Percentiles rank a stretch among this genome's conserved stretches.
Evolutionary conservation across 1,284 basidiomycete species (phyloP).

Genomic region (Papiliotrema nemorosa): DNA sequence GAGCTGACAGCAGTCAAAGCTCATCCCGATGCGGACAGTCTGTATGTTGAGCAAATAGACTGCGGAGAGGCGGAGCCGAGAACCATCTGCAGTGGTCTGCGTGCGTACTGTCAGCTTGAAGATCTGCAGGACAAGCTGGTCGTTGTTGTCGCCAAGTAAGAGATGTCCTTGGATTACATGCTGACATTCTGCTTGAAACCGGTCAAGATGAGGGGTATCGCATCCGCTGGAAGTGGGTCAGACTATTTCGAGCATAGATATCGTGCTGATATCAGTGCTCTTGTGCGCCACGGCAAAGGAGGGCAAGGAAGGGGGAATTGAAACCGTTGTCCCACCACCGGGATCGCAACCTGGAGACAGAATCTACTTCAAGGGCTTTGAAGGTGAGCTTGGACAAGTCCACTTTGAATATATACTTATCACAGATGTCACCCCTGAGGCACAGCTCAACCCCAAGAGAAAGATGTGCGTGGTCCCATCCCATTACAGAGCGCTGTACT

Average conservation of each 20-base stretch:
- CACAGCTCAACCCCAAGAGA: conserved; percentile 92
- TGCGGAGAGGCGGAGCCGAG: conserved; percentile 86
- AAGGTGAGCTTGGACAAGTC: conserved; percentile 56
- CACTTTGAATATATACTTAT: conserved; percentile 1
- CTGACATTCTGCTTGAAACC: conserved; percentile 63
- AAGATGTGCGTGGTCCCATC: no score
- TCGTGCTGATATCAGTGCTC: no score
- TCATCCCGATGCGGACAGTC: conserved; percentile 88
- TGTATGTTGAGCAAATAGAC: conserved; percentile 91
- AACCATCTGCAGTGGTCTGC: conserved; percentile 90
- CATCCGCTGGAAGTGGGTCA: conserved; percentile 93
- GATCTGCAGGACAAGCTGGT: conserved; percentile 81
- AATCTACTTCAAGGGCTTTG: conserved; percentile 90
- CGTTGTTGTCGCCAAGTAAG: conserved; percentile 69
- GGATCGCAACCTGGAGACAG: conserved; percentile 83
- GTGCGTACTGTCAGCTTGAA: conserved; percentile 91
- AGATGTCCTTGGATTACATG: background rate
- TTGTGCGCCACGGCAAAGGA: conserved; percentile 85
- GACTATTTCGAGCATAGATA: no score
- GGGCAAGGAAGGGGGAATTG: conserved; percentile 85
- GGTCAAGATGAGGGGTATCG: conserved; percentile 90
- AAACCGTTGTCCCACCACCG: conserved; percentile 82
- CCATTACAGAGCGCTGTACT: no score
- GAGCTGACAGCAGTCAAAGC: conserved; percentile 74
- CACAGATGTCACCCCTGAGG: conserved; percentile 64